A percentile compares a stretch with the other conserved stretches of the same genome.
Conservation (phyloP, 495 filamentous ascomycete species). For the Neurospora sp. region DNA sequence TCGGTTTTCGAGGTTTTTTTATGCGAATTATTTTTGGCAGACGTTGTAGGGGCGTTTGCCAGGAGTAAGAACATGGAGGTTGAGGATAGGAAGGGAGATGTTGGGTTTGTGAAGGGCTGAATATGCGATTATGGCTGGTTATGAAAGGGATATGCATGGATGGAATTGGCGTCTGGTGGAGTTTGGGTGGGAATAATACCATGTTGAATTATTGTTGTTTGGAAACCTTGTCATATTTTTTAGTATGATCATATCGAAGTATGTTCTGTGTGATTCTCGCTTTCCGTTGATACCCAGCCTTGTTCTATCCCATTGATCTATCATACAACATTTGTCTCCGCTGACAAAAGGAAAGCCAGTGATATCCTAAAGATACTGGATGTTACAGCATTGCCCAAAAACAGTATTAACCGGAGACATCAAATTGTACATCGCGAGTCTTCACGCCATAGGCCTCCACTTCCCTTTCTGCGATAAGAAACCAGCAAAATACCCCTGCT, state of each 20-base stretch:
- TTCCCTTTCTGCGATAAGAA: neutral
- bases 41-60: conserved; percentile 48
- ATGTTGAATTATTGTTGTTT: neutral
- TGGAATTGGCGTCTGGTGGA: neutral
- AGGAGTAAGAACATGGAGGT: too few relatives aligned
- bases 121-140: neutral
- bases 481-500: neutral
- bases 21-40: conserved; percentile 93
- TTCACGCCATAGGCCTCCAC: neutral
- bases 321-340: neutral
- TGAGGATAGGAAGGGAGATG: too few relatives aligned
- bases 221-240: too few relatives aligned
- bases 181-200: neutral
- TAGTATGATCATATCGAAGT: neutral
- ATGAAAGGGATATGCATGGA: neutral
- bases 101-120: too few relatives aligned
- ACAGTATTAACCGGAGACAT: too few relatives aligned
- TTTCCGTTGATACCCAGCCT: neutral
- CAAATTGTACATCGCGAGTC: neutral
- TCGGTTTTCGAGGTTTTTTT: conserved; percentile 84
- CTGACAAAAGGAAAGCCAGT: too few relatives aligned
- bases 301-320: neutral
- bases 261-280: neutral
- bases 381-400: too few relatives aligned
- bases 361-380: too few relatives aligned